Evolutionary conservation across 129 eudicot species (phyloP).

Genomic region (Lactuca sativa): DNA sequence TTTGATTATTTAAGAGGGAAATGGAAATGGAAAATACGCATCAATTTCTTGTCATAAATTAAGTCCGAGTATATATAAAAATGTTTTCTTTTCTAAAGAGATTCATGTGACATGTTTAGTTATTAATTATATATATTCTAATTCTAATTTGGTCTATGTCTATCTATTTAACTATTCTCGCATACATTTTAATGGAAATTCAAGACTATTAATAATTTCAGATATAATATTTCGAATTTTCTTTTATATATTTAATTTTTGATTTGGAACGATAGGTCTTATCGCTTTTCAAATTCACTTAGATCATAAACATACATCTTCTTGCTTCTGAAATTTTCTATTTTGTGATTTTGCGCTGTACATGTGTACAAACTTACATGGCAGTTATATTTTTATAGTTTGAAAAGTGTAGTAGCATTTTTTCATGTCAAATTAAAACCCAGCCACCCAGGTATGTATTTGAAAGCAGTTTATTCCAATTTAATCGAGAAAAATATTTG

Average conservation of each 20-base stretch:
- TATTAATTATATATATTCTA: constrained; percentile 29
- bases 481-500: not conserved
- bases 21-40: constrained; percentile 12
- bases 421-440: no score
- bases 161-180: constrained; percentile 28
- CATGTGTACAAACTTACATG: not conserved
- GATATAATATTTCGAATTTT: not conserved
- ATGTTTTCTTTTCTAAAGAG: constrained; percentile 2
- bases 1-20: constrained; percentile 9
- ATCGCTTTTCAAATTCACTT: not conserved
- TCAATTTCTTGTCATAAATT: constrained; percentile 28
- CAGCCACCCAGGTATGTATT: no score
- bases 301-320: not conserved
- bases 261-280: not conserved
- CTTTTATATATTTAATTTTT: not conserved
- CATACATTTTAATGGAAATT: constrained; percentile 23
- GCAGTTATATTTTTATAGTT: not conserved
- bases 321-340: not conserved
- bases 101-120: constrained; percentile 51
- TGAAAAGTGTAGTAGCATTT: no score
- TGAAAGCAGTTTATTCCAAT: not conserved
- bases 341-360: not conserved
- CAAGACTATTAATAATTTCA: not conserved
- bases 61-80: constrained; percentile 26
- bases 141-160: constrained; percentile 36